Conservation (phyloP, 306 rosid genomes). For the Begonia fuchsioides region DNA sequence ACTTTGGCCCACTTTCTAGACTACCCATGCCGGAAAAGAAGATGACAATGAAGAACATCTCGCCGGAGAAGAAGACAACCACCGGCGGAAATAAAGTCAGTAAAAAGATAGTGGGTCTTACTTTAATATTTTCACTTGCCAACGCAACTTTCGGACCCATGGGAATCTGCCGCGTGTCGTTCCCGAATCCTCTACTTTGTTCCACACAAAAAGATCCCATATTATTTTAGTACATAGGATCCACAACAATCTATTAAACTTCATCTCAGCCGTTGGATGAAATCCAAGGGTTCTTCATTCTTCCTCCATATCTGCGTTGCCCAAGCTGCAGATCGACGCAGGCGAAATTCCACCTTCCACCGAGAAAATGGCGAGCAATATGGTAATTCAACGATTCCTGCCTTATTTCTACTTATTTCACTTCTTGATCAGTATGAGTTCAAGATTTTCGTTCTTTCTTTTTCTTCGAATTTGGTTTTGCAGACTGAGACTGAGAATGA, state of each 20-base stretch:
- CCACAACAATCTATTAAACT: not conserved
- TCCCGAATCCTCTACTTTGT: conserved; percentile 18
- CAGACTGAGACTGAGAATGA: conserved; percentile 32
- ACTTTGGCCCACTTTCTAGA: too few species aligned
- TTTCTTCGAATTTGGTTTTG: not conserved
- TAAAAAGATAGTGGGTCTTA: too few species aligned
- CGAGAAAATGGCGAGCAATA: conserved; percentile 21
- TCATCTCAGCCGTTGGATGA: conserved; percentile 1
- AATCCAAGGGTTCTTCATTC: not conserved
- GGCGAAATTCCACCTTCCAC: not conserved
- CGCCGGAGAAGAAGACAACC: too few species aligned
- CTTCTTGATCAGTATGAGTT: not conserved
- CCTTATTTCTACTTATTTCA: not conserved
- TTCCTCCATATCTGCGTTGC: not conserved
- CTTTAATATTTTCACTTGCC: too few species aligned
- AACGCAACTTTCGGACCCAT: too few species aligned
- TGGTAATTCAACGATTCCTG: conserved; percentile 12
- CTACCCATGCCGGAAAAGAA: too few species aligned
- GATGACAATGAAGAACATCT: too few species aligned
- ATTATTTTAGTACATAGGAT: not conserved
- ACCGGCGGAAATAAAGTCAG: too few species aligned
- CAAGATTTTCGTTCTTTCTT: not conserved
- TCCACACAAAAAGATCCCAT: conserved; percentile 10
- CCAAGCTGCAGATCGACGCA: not conserved
- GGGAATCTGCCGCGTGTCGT: conserved; percentile 24